Conservation (phyloP, 768 basidiomycete species). For the Suillus decipiens region DNA sequence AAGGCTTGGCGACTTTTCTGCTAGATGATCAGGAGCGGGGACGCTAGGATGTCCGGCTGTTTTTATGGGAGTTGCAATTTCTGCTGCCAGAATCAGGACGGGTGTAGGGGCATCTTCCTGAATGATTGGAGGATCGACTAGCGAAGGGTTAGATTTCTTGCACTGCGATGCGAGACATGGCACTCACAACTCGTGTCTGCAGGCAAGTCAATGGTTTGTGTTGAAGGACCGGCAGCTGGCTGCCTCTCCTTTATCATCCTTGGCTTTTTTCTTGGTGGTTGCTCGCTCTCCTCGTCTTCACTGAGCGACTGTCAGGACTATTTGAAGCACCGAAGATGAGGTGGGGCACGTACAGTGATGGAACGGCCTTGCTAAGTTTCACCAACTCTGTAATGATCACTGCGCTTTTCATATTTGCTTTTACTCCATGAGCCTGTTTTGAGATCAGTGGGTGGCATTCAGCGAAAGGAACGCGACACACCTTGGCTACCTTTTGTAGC, state of each 20-base stretch:
- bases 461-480: background rate
- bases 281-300: slow-evolving; percentile 15
- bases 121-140: background rate
- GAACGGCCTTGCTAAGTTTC: slow-evolving; percentile 1
- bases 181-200: slow-evolving; percentile 25
- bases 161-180: slow-evolving; percentile 19
- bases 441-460: background rate
- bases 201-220: slow-evolving; percentile 20
- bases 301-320: slow-evolving; percentile 14
- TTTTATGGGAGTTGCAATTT: background rate
- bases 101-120: background rate
- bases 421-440: slow-evolving; percentile 22
- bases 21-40: background rate
- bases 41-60: background rate
- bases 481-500: slow-evolving; percentile 32
- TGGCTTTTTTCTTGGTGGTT: slow-evolving; percentile 18
- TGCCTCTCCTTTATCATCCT: background rate
- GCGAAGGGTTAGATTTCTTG: background rate
- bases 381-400: slow-evolving; percentile 24
- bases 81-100: background rate
- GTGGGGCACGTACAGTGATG: background rate
- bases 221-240: background rate
- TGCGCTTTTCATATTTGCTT: slow-evolving; percentile 28
- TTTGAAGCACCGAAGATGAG: slow-evolving; percentile 15
- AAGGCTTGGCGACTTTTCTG: background rate